Evolutionary conservation across 2,329 filamentous ascomycete genomes (phyloP).

Genomic region (Neofusicoccum umdonicola): DNA sequence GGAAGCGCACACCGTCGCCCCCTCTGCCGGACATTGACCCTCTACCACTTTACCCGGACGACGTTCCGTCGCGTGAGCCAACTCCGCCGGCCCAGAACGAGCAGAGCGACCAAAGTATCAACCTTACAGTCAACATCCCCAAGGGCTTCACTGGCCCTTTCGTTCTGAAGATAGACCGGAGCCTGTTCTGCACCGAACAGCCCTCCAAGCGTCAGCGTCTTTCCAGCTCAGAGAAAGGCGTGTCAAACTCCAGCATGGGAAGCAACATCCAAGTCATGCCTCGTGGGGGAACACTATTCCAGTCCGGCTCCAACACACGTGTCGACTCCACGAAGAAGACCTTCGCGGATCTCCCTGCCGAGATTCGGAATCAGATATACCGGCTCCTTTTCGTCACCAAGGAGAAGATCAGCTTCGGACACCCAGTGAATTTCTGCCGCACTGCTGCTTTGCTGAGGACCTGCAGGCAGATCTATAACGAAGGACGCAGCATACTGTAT

Average conservation of each 20-base stretch:
- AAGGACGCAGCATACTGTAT: conserved; percentile 50
- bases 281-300: neutral
- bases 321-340: neutral
- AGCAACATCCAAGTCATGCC: neutral
- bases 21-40: conserved; percentile 34
- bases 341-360: conserved; percentile 42
- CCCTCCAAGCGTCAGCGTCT: conserved; percentile 4
- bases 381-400: conserved; percentile 39
- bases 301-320: neutral
- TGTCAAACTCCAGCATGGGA: neutral
- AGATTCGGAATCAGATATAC: conserved; percentile 51
- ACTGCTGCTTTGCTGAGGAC: conserved; percentile 48
- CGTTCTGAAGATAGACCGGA: conserved; percentile 40
- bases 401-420: conserved; percentile 34
- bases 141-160: conserved; percentile 46
- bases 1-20: conserved; percentile 35
- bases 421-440: conserved; percentile 37
- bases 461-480: conserved; percentile 44
- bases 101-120: conserved; percentile 27
- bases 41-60: conserved; percentile 27
- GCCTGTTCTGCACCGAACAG: conserved; percentile 19
- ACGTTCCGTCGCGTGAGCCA: conserved; percentile 26
- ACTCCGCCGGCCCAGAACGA: conserved; percentile 26
- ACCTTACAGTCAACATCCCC: conserved; percentile 47
- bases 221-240: neutral